These are phyloP conservation scores for Aspergillus texensis DNA, from an alignment of 2,329 filamentous ascomycete species.

Conservation along the genomic window DNA sequence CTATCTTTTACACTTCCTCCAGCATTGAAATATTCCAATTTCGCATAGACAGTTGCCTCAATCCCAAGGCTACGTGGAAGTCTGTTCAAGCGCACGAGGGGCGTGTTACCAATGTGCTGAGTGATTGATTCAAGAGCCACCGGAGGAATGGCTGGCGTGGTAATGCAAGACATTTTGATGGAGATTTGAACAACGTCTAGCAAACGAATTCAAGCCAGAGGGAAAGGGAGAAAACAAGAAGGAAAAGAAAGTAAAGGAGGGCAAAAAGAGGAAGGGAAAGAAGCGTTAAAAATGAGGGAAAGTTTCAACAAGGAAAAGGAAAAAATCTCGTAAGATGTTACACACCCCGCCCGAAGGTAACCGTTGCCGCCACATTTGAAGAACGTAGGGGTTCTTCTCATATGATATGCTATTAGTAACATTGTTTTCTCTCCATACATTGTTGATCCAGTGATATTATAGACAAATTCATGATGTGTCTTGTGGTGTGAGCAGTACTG, in stretches of 20 bases:
- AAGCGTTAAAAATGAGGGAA: background rate
- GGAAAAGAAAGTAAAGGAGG: constrained; percentile 8
- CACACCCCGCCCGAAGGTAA: constrained; percentile 27
- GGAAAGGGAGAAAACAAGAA: background rate
- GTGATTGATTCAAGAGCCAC: constrained; percentile 68
- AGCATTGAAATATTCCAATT: constrained; percentile 91
- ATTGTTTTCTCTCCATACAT: background rate
- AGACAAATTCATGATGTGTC: background rate
- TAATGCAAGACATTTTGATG: constrained; percentile 50
- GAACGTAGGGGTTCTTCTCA: background rate
- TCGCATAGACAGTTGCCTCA: constrained; percentile 85
- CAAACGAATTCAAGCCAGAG: background rate
- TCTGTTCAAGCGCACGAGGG: constrained; percentile 91
- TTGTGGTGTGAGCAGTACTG: background rate
- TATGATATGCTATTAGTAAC: background rate
- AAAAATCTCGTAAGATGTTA: constrained; percentile 20
- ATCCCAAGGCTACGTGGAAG: constrained; percentile 89
- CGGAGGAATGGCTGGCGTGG: constrained; percentile 55
- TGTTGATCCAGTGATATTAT: background rate
- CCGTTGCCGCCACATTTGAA: constrained; percentile 14
- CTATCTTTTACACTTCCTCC: constrained; percentile 93
- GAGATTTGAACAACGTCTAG: background rate
- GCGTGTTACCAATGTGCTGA: constrained; percentile 92
- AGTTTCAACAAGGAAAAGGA: constrained; percentile 3
- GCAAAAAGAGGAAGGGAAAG: background rate